Percentiles rank a stretch among this genome's conserved stretches.
Conservation (phyloP, 75 land plant species). For the Picea glauca region DNA sequence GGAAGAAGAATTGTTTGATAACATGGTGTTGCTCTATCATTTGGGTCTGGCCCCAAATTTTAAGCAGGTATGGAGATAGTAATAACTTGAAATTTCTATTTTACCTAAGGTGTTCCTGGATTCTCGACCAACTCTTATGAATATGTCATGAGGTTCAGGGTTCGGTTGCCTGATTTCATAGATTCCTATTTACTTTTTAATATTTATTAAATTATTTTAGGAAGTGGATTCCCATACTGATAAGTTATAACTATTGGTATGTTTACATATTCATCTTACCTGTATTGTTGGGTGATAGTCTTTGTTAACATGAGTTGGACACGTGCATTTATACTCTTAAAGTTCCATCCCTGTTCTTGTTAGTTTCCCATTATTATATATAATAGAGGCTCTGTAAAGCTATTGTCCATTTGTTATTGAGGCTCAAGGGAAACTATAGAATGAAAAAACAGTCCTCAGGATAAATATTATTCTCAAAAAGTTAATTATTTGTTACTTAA, state of each 20-base stretch:
- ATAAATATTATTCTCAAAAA: no score
- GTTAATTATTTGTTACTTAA: no score
- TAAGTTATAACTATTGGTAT: not conserved
- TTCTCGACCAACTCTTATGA: not conserved
- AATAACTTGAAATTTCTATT: not conserved
- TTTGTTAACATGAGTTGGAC: no score
- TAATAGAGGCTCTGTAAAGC: no score
- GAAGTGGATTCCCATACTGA: not conserved
- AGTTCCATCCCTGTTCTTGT: no score
- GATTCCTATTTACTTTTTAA: not conserved
- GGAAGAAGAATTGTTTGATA: conserved; percentile 91
- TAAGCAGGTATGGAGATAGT: conserved; percentile 62
- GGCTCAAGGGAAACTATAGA: no score
- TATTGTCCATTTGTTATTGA: no score
- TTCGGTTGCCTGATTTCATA: not conserved
- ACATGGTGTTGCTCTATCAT: conserved; percentile 81
- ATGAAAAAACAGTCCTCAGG: no score
- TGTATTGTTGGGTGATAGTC: no score
- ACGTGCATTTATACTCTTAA: no score
- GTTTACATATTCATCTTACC: not conserved
- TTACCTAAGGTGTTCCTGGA: not conserved
- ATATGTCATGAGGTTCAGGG: not conserved
- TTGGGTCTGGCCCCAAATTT: conserved; percentile 82
- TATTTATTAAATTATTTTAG: not conserved
- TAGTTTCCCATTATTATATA: no score